Percentiles rank a stretch among this genome's conserved stretches.
phyloP scores from a whole-genome alignment of 1,284 basidiomycete species.

The Schizopora paradoxa region DNA sequence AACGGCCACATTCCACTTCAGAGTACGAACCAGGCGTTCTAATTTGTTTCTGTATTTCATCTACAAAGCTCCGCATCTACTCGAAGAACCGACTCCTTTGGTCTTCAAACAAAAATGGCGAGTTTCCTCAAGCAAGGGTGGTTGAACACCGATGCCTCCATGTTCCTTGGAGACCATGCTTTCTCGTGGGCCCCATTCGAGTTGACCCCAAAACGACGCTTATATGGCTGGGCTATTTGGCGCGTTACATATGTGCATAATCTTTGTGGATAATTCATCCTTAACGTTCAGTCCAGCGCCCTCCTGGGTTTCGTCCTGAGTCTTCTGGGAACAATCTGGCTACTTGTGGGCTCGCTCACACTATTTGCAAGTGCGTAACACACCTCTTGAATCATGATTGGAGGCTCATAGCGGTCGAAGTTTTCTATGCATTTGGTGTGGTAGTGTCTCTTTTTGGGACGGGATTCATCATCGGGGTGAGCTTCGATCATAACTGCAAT shows the following conservation, averaged over 20 bases:
- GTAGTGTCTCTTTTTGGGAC: conserved; percentile 82
- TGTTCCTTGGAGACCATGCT: conserved; percentile 80
- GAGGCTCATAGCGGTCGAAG: conserved; percentile 32
- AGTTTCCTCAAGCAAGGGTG: too few species aligned
- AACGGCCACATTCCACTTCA: too few species aligned
- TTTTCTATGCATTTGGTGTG: conserved; percentile 81
- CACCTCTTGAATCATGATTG: conserved; percentile 8
- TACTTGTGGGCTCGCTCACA: conserved; percentile 67
- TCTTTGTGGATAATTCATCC: conserved; percentile 1
- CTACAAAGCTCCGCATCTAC: too few species aligned
- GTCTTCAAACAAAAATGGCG: too few species aligned
- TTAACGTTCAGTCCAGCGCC: conserved; percentile 44
- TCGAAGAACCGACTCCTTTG: too few species aligned
- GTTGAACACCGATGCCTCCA: too few species aligned
- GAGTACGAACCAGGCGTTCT: too few species aligned
- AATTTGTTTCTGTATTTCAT: too few species aligned
- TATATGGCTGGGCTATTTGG: conserved; percentile 84
- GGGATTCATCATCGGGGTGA: conserved; percentile 82
- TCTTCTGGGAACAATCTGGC: conserved; percentile 72
- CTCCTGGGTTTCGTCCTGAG: conserved; percentile 74
- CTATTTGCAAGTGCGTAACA: conserved; percentile 69
- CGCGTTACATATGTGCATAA: conserved; percentile 33
- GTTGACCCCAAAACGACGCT: conserved; percentile 69
- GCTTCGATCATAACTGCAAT: conserved; percentile 5
- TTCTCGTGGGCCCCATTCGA: conserved; percentile 62